Percentiles rank a stretch among this genome's conserved stretches.
Conservation (phyloP, 192 early-diverging fungal genomes). For the Jimgerdemannia flammicorona region DNA sequence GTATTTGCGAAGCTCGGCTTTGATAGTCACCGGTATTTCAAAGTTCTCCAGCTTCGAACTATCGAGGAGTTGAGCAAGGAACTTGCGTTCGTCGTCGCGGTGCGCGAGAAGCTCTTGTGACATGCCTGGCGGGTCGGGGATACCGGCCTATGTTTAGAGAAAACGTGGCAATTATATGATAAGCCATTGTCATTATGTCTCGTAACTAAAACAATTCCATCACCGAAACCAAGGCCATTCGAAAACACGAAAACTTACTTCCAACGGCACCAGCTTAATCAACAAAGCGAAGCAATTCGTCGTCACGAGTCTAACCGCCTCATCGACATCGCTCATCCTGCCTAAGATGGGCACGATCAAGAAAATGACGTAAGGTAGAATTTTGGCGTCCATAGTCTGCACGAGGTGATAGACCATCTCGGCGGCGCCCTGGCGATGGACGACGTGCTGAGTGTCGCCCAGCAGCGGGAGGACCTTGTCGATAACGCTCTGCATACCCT, state of each 20-base stretch:
- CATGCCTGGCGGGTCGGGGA: slow-evolving; percentile 92
- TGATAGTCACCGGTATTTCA: slow-evolving; percentile 83
- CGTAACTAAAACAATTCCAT: neutral
- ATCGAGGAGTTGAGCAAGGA: slow-evolving; percentile 92
- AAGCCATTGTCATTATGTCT: neutral
- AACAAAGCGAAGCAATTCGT: slow-evolving; percentile 95
- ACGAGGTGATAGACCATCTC: slow-evolving; percentile 83
- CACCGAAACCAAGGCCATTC: neutral
- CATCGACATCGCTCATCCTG: slow-evolving; percentile 95
- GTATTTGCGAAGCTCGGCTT: slow-evolving; percentile 90
- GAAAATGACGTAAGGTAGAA: slow-evolving; percentile 97
- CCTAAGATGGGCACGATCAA: slow-evolving; percentile 94
- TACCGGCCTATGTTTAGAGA: slow-evolving; percentile 50
- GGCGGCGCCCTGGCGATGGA: slow-evolving; percentile 81
- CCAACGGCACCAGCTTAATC: slow-evolving; percentile 93
- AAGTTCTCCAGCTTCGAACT: slow-evolving; percentile 84
- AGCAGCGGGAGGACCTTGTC: slow-evolving; percentile 72
- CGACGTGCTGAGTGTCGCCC: slow-evolving; percentile 61
- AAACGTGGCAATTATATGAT: neutral
- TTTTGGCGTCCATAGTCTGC: slow-evolving; percentile 67
- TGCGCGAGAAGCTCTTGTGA: slow-evolving; percentile 70
- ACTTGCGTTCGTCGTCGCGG: slow-evolving; percentile 87
- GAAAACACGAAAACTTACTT: slow-evolving; percentile 31
- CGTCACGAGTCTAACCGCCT: slow-evolving; percentile 81
- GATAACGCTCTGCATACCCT: slow-evolving; percentile 81